phyloP scores from a whole-genome alignment of 441 rosid genomes.

The Viola pubescens region DNA sequence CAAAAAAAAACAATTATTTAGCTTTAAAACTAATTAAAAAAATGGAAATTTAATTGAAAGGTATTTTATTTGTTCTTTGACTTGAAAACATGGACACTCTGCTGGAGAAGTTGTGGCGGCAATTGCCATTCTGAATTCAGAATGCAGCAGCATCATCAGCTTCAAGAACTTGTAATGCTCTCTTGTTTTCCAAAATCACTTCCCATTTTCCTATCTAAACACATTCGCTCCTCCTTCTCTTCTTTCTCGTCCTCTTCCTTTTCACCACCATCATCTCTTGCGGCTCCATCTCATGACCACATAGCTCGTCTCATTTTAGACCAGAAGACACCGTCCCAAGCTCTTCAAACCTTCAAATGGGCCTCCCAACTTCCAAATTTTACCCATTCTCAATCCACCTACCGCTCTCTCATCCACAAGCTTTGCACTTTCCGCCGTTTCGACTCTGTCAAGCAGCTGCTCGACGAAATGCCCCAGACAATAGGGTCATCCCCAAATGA shows the following conservation, averaged over 20 bases:
- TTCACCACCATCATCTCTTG: slow-evolving; percentile 14
- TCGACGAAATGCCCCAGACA: slow-evolving; percentile 75
- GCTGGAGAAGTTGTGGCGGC: too few relatives aligned
- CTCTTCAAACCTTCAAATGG: slow-evolving; percentile 70
- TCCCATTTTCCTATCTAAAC: neutral
- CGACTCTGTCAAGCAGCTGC: slow-evolving; percentile 52
- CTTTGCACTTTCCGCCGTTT: slow-evolving; percentile 59
- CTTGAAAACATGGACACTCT: too few relatives aligned
- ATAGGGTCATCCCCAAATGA: slow-evolving; percentile 67
- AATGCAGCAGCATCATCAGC: too few relatives aligned
- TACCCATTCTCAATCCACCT: slow-evolving; percentile 70
- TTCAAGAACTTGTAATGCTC: slow-evolving; percentile 15
- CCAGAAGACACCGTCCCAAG: slow-evolving; percentile 54
- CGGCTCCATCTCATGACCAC: slow-evolving; percentile 51
- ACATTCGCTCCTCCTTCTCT: too few relatives aligned
- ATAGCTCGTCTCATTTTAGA: slow-evolving; percentile 58
- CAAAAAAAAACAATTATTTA: too few relatives aligned
- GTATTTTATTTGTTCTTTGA: too few relatives aligned
- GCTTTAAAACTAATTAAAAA: too few relatives aligned
- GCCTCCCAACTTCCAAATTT: slow-evolving; percentile 57
- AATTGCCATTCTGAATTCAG: too few relatives aligned
- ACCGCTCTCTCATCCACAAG: slow-evolving; percentile 54
- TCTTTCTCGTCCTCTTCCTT: slow-evolving; percentile 14
- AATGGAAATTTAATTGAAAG: too few relatives aligned
- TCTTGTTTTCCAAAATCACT: slow-evolving; percentile 18